Evolutionary conservation across 2,329 filamentous ascomycete genomes (phyloP).

Genomic region (Epichloe aotearoae): DNA sequence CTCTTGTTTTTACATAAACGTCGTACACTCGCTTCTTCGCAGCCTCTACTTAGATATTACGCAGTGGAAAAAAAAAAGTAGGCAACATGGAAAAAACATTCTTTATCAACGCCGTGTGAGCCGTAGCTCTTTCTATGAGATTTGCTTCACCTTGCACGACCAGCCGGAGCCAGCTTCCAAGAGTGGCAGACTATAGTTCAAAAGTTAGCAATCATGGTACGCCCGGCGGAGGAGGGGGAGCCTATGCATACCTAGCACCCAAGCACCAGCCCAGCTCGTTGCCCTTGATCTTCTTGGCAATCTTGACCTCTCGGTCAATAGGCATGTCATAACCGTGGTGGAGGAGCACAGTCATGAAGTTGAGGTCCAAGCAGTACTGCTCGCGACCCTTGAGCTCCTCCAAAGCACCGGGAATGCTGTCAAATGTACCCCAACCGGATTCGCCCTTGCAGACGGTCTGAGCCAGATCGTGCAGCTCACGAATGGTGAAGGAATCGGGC

Average conservation of each 20-base stretch:
- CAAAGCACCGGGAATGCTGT: constrained; percentile 60
- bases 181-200: constrained; percentile 56
- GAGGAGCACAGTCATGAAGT: constrained; percentile 86
- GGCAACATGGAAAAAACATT: background rate
- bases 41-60: background rate
- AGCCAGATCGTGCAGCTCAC: constrained; percentile 78
- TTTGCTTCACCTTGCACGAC: constrained; percentile 73
- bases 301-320: constrained; percentile 87
- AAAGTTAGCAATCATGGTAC: constrained; percentile 7
- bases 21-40: background rate
- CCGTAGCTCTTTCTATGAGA: constrained; percentile 34
- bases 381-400: constrained; percentile 70
- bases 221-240: background rate
- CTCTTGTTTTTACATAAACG: background rate
- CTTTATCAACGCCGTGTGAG: background rate
- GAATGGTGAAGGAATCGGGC: constrained; percentile 92
- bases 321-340: constrained; percentile 98
- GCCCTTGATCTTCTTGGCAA: constrained; percentile 96
- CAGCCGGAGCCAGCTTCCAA: constrained; percentile 73
- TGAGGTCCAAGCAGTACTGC: constrained; percentile 88
- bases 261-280: constrained; percentile 98
- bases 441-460: constrained; percentile 73
- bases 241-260: constrained; percentile 68
- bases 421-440: constrained; percentile 67
- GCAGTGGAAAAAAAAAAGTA: too few species aligned